phyloP scores from a whole-genome alignment of 148 eudicot genomes.

The Amaranthus cruentus region DNA sequence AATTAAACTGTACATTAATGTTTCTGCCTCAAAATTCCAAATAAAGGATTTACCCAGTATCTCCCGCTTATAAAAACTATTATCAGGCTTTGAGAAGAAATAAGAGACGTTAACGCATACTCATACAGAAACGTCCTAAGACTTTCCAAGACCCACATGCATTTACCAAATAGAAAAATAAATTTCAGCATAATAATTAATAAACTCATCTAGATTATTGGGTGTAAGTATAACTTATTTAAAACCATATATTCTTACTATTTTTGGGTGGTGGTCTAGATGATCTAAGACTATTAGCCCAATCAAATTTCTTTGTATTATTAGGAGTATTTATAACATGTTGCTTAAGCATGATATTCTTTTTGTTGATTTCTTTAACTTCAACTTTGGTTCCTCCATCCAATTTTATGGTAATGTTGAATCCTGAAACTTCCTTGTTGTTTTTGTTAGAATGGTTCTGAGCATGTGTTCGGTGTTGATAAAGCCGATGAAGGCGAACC shows the following conservation, averaged over 20 bases:
- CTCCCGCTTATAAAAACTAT: too few species aligned
- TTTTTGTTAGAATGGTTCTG: background rate
- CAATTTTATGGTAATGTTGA: constrained; percentile 53
- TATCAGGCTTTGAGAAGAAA: too few species aligned
- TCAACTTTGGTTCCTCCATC: constrained; percentile 55
- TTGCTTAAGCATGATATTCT: background rate
- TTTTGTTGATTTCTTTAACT: constrained; percentile 50
- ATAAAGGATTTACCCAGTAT: too few species aligned
- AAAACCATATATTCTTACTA: background rate
- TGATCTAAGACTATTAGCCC: constrained; percentile 51
- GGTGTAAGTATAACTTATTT: background rate
- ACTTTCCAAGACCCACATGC: too few species aligned
- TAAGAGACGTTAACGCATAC: too few species aligned
- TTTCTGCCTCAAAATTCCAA: too few species aligned
- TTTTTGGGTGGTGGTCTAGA: constrained; percentile 13
- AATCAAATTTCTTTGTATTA: constrained; percentile 36
- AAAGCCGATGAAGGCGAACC: constrained; percentile 49
- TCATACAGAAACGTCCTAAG: too few species aligned
- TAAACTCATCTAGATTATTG: too few species aligned
- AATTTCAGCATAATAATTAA: too few species aligned
- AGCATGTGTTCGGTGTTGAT: constrained; percentile 43
- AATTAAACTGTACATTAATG: too few species aligned
- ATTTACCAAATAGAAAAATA: too few species aligned
- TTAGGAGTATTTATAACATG: background rate
- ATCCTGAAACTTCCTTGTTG: constrained; percentile 29